These are phyloP conservation scores for Eucalyptus tenuipes DNA, from an alignment of 345 rosid species.

Conservation along the genomic window DNA sequence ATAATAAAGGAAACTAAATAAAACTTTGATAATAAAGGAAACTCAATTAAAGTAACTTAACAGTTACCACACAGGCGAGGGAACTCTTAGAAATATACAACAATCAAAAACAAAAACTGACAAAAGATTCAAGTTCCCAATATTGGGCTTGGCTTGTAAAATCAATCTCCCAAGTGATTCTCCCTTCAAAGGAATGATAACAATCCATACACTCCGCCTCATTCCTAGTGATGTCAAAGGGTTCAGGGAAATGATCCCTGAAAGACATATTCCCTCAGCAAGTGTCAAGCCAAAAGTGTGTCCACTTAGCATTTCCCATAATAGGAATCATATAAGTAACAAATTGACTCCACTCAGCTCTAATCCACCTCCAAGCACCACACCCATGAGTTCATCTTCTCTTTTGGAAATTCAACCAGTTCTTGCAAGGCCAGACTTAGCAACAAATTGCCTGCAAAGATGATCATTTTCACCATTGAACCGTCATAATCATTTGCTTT, in stretches of 20 bases:
- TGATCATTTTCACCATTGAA: neutral
- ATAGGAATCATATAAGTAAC: neutral
- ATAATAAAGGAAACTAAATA: no score
- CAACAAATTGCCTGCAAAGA: neutral
- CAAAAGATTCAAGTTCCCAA: neutral
- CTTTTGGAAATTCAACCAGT: neutral
- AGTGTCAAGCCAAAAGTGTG: neutral
- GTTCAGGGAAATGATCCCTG: neutral
- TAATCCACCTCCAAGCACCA: neutral
- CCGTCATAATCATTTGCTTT: neutral
- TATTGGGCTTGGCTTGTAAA: neutral
- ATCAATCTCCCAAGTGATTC: neutral
- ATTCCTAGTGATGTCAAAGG: neutral
- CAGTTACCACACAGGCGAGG: neutral
- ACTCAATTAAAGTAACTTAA: no score
- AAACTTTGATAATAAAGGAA: no score
- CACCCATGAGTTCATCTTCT: neutral
- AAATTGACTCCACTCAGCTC: neutral
- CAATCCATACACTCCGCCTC: neutral
- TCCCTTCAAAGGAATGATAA: neutral
- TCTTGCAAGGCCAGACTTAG: neutral
- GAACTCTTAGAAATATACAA: neutral
- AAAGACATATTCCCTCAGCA: neutral
- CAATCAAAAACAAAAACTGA: neutral
- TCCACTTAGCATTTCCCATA: neutral